Conservation (phyloP, 805 yeast species). For the Metschnikowia lochheadii region DNA sequence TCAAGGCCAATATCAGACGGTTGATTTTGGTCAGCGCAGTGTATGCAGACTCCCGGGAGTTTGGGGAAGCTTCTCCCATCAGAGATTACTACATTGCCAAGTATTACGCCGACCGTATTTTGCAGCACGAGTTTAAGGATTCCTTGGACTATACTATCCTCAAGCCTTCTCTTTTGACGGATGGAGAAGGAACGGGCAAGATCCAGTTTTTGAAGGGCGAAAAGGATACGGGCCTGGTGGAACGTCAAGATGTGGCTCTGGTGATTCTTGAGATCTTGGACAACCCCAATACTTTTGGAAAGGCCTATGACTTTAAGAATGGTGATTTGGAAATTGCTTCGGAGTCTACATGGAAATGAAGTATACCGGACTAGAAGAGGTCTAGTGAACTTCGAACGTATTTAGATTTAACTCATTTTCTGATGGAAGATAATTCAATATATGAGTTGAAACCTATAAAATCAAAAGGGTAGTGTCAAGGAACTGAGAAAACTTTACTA, state of each 20-base stretch:
- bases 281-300: slow-evolving; percentile 35
- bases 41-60: slow-evolving; percentile 47
- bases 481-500: too few relatives aligned
- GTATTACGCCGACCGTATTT: slow-evolving; percentile 52
- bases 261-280: slow-evolving; percentile 37
- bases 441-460: too few relatives aligned
- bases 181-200: slow-evolving; percentile 41
- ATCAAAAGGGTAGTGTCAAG: too few relatives aligned
- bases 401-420: too few relatives aligned
- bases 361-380: too few relatives aligned
- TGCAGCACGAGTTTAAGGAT: slow-evolving; percentile 33
- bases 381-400: too few relatives aligned
- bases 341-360: slow-evolving; percentile 8
- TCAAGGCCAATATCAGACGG: slow-evolving; percentile 39
- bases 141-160: slow-evolving; percentile 53
- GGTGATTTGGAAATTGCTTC: slow-evolving; percentile 35
- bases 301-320: slow-evolving; percentile 41
- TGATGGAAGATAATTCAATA: too few relatives aligned
- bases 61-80: slow-evolving; percentile 27
- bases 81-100: slow-evolving; percentile 56
- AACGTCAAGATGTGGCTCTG: slow-evolving; percentile 56
- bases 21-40: slow-evolving; percentile 54
- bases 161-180: slow-evolving; percentile 47
- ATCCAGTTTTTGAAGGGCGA: slow-evolving; percentile 29
- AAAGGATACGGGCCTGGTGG: slow-evolving; percentile 24